Conservation (phyloP, 2,329 filamentous ascomycete species). For the Penicillium frequentans region DNA sequence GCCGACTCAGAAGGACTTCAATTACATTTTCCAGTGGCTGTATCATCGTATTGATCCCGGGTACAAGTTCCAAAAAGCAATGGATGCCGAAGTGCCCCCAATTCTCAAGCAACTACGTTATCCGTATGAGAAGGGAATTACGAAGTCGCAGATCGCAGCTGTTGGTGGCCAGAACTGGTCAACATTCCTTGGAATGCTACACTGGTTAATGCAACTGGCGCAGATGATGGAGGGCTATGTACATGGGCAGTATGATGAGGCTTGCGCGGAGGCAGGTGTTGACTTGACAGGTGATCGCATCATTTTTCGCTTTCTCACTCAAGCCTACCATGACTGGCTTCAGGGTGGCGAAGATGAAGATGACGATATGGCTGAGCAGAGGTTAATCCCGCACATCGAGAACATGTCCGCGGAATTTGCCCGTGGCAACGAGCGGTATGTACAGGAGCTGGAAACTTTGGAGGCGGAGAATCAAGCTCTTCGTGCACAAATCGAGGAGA, state of each 20-base stretch:
- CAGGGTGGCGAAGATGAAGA: conserved; percentile 85
- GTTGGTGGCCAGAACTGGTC: conserved; percentile 98
- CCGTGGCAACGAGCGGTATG: conserved; percentile 77
- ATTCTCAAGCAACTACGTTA: conserved; percentile 92
- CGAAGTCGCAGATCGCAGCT: conserved; percentile 91
- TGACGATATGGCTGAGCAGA: conserved; percentile 77
- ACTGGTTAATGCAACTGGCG: conserved; percentile 99
- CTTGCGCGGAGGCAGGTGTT: conserved; percentile 81
- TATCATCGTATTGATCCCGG: conserved; percentile 94
- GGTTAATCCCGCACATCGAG: conserved; percentile 80
- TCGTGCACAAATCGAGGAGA: conserved; percentile 80
- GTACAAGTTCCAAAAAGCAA: conserved; percentile 89
- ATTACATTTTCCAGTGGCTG: conserved; percentile 95
- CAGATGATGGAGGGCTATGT: conserved; percentile 88
- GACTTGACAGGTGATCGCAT: conserved; percentile 89
- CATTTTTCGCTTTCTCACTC: conserved; percentile 87
- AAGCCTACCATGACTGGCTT: conserved; percentile 91
- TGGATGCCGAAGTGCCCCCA: conserved; percentile 91
- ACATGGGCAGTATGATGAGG: conserved; percentile 79
- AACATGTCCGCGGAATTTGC: conserved; percentile 88
- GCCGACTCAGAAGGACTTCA: conserved; percentile 97
- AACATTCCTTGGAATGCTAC: conserved; percentile 86
- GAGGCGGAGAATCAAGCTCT: conserved; percentile 83
- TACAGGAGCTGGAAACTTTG: conserved; percentile 78
- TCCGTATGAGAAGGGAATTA: conserved; percentile 92